Evolutionary conservation across 768 basidiomycete genomes (phyloP).

Genomic region (Kwoniella shandongensis): DNA sequence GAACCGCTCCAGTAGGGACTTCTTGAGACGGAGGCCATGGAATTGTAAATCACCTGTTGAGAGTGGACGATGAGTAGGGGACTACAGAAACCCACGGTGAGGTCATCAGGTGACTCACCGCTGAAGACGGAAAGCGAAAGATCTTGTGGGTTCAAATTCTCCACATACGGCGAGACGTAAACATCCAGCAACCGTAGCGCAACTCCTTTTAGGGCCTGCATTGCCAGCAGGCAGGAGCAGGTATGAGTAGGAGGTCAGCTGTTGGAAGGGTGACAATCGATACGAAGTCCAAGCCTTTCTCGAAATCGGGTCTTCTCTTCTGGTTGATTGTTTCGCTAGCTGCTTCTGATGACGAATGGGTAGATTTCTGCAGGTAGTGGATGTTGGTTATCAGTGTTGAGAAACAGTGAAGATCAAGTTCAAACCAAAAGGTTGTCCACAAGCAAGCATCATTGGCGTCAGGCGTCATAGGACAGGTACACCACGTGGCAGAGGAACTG

Average conservation of each 20-base stretch:
- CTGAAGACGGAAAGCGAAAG: conserved; percentile 69
- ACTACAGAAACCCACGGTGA: no score
- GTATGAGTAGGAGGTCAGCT: not conserved
- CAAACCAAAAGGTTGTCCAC: not conserved
- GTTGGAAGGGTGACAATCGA: not conserved
- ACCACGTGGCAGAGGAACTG: not conserved
- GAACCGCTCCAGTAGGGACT: conserved; percentile 91
- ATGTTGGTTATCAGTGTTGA: not conserved
- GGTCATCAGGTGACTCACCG: conserved; percentile 21
- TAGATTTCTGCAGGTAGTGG: not conserved
- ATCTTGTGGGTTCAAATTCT: conserved; percentile 91
- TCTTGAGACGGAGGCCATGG: conserved; percentile 81
- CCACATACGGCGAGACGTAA: conserved; percentile 90
- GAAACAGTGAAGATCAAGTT: not conserved
- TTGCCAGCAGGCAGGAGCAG: conserved; percentile 12
- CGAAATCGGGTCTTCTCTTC: not conserved
- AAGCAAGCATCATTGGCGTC: not conserved
- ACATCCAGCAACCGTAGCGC: conserved; percentile 65
- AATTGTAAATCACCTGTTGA: conserved; percentile 56
- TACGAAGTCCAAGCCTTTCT: not conserved
- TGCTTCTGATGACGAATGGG: not conserved
- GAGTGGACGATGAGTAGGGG: no score
- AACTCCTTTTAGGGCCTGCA: conserved; percentile 46
- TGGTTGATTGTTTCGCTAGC: no score
- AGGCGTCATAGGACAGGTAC: conserved; percentile 2